These are phyloP conservation scores for Gaertneriomyces semiglobifer DNA, from an alignment of 192 early-diverging fungal species.

Conservation along the genomic window DNA sequence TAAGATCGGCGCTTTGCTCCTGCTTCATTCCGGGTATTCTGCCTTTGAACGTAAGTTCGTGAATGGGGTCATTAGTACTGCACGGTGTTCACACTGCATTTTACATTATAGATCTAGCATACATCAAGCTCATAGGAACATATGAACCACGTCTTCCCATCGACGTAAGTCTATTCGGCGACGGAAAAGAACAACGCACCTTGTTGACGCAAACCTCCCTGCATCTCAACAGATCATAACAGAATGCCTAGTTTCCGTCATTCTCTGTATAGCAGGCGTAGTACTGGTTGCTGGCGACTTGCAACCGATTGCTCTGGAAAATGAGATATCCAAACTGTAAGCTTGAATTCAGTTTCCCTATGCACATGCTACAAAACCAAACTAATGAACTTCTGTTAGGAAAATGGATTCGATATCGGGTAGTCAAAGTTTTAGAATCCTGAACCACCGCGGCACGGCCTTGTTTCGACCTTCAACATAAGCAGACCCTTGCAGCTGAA, in stretches of 20 bases:
- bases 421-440: constrained; percentile 10
- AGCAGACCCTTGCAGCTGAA: too few species aligned
- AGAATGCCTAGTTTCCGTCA: constrained; percentile 17
- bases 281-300: constrained; percentile 19
- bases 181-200: not conserved
- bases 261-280: constrained; percentile 19
- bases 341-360: not conserved
- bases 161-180: constrained; percentile 17
- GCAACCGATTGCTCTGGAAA: constrained; percentile 21
- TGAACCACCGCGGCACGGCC: constrained; percentile 19
- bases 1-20: constrained; percentile 23
- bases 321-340: constrained; percentile 8
- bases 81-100: too few species aligned
- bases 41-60: constrained; percentile 32
- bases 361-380: not conserved
- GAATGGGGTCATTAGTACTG: not conserved
- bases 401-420: constrained; percentile 19
- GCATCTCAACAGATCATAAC: constrained; percentile 12
- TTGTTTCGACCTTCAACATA: constrained; percentile 4
- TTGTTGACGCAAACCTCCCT: not conserved
- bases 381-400: not conserved
- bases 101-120: constrained; percentile 20
- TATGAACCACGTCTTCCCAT: constrained; percentile 13
- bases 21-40: constrained; percentile 33
- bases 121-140: constrained; percentile 25